A percentile compares a stretch with the other conserved stretches of the same genome.
phyloP scores from a whole-genome alignment of 225 moss, liverwort and hornwort species.

The Straminergon stramineum region DNA sequence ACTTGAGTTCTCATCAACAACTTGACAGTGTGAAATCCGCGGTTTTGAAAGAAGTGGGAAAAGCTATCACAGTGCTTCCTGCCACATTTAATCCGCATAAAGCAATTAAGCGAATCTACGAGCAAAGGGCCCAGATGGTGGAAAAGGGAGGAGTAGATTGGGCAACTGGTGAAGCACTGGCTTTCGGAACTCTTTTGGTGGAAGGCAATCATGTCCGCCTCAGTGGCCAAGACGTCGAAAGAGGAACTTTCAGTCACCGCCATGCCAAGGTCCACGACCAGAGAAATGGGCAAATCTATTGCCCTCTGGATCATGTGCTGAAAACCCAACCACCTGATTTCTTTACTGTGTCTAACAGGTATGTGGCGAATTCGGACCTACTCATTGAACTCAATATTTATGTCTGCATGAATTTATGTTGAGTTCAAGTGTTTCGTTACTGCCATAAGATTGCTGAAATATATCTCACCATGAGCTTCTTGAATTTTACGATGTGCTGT shows the following conservation, averaged over 20 bases:
- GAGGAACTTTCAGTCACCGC: slow-evolving; percentile 90
- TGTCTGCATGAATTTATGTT: neutral
- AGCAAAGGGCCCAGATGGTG: slow-evolving; percentile 59
- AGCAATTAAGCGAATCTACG: slow-evolving; percentile 74
- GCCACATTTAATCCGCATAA: slow-evolving; percentile 55
- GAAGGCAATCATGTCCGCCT: slow-evolving; percentile 89
- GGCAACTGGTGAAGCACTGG: slow-evolving; percentile 81
- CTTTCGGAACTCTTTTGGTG: slow-evolving; percentile 74
- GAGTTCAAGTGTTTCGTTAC: neutral
- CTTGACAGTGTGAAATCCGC: slow-evolving; percentile 61
- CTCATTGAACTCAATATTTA: neutral
- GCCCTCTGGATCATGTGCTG: slow-evolving; percentile 71
- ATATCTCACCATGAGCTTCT: neutral
- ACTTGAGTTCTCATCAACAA: neutral
- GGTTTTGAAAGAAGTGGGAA: slow-evolving; percentile 47
- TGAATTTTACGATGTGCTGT: neutral
- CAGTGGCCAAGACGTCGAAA: slow-evolving; percentile 91
- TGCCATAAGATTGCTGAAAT: neutral
- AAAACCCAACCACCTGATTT: slow-evolving; percentile 57
- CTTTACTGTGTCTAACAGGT: slow-evolving; percentile 83
- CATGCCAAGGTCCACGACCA: slow-evolving; percentile 82
- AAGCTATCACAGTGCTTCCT: slow-evolving; percentile 56
- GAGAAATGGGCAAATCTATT: slow-evolving; percentile 61
- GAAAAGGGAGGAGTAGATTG: slow-evolving; percentile 83
- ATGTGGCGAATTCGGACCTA: neutral